These are phyloP conservation scores for Penicillium nordicum DNA, from an alignment of 2,329 filamentous ascomycete genomes.

Conservation along the genomic window DNA sequence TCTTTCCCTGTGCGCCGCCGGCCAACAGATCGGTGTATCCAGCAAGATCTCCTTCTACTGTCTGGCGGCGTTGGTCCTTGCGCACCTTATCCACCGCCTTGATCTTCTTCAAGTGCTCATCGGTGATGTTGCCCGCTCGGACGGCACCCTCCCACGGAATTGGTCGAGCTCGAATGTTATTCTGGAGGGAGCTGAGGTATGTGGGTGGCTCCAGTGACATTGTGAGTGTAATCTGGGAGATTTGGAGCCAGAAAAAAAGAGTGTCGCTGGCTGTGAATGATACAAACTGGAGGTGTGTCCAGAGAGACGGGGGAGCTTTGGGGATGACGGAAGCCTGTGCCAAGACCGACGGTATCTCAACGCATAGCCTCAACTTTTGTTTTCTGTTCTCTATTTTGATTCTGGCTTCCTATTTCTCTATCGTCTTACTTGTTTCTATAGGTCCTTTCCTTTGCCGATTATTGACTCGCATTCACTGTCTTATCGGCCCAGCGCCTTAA, in stretches of 20 bases:
- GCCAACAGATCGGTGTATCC: conserved; percentile 79
- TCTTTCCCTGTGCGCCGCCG: conserved; percentile 62
- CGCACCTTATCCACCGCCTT: conserved; percentile 94
- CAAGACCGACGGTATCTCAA: conserved; percentile 22
- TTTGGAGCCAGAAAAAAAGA: conserved; percentile 8
- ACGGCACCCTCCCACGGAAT: conserved; percentile 98
- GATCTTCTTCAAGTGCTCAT: conserved; percentile 91
- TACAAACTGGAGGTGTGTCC: conserved; percentile 10
- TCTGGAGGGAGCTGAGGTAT: conserved; percentile 84
- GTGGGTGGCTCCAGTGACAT: conserved; percentile 93
- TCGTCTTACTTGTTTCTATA: not conserved
- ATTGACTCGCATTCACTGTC: not conserved
- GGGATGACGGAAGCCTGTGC: conserved; percentile 27
- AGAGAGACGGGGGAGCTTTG: conserved; percentile 19
- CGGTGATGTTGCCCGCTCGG: conserved; percentile 86
- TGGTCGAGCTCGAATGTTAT: conserved; percentile 91
- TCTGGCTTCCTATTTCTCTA: conserved; percentile 1
- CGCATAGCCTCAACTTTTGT: conserved; percentile 7
- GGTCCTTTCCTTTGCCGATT: not conserved
- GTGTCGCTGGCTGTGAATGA: conserved; percentile 8
- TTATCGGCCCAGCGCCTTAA: conserved; percentile 1
- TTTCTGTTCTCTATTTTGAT: not conserved
- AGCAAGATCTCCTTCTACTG: conserved; percentile 73
- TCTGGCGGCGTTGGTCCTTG: conserved; percentile 82
- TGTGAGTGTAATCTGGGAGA: conserved; percentile 19